Conservation (phyloP, 345 rosid genomes). For the Iberis pinnata region DNA sequence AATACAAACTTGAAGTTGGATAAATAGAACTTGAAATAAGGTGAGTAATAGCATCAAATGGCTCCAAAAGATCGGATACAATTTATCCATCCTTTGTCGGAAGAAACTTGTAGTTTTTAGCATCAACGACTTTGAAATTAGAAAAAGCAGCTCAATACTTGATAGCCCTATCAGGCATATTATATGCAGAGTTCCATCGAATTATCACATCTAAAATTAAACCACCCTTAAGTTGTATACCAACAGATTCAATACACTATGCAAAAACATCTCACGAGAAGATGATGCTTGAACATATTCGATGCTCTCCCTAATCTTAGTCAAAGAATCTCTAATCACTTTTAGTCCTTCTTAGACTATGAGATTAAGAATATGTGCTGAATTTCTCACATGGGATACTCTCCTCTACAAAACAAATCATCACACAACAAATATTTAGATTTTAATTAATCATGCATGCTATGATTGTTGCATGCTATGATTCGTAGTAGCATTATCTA, state of each 20-base stretch:
- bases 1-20: background rate
- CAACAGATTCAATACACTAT: background rate
- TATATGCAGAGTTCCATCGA: background rate
- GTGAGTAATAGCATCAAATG: background rate
- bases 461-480: background rate
- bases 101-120: background rate
- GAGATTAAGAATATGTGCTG: background rate
- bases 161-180: background rate
- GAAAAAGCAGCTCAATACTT: background rate
- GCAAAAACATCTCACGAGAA: background rate
- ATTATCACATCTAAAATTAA: background rate
- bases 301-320: background rate
- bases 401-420: background rate
- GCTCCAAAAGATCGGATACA: background rate
- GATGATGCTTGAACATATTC: background rate
- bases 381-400: background rate
- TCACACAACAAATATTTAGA: background rate
- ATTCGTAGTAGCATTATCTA: conserved; percentile 2
- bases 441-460: background rate
- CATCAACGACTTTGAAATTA: background rate
- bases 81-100: background rate
- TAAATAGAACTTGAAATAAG: background rate
- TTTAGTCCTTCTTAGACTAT: background rate
- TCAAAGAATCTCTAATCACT: background rate
- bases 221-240: background rate